A percentile compares a stretch with the other conserved stretches of the same genome.
Conservation (phyloP, 2,329 filamentous ascomycete species). For the Penicillium sp. region DNA sequence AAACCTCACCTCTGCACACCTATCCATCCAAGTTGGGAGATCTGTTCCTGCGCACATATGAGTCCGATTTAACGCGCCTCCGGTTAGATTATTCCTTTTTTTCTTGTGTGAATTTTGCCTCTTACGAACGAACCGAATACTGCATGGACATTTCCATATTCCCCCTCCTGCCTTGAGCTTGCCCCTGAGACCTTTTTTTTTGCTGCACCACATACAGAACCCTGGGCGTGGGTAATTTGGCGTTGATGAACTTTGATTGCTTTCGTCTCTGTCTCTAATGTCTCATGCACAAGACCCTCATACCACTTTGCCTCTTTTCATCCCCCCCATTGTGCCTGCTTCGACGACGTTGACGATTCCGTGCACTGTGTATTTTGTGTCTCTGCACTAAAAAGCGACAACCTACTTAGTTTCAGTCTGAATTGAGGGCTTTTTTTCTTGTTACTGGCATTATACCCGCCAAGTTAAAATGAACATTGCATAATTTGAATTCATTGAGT, state of each 20-base stretch:
- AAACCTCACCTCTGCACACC: not conserved
- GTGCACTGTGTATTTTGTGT: not conserved
- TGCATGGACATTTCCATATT: constrained; percentile 1
- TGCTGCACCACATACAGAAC: constrained; percentile 18
- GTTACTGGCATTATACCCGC: not conserved
- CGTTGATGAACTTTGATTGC: constrained; percentile 19
- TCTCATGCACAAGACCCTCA: not conserved
- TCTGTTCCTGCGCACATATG: constrained; percentile 32
- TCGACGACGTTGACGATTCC: constrained; percentile 3
- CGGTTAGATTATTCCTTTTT: constrained; percentile 22
- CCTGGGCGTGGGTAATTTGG: constrained; percentile 34
- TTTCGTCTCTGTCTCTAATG: not conserved
- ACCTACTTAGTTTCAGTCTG: constrained; percentile 1
- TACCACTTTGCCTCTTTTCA: not conserved
- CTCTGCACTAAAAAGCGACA: constrained; percentile 1
- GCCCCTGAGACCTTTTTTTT: not conserved
- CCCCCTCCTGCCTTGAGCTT: not conserved
- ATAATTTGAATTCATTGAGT: not conserved
- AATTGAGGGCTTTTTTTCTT: not conserved
- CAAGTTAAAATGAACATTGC: not conserved
- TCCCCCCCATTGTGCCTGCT: not conserved
- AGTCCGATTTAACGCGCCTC: constrained; percentile 29
- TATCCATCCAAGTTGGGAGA: not conserved
- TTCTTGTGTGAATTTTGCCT: not conserved
- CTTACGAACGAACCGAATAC: constrained; percentile 4